Base-by-base conservation (phyloP, 352 stramenopile species). In the Saprolegnia parasitica region DNA sequence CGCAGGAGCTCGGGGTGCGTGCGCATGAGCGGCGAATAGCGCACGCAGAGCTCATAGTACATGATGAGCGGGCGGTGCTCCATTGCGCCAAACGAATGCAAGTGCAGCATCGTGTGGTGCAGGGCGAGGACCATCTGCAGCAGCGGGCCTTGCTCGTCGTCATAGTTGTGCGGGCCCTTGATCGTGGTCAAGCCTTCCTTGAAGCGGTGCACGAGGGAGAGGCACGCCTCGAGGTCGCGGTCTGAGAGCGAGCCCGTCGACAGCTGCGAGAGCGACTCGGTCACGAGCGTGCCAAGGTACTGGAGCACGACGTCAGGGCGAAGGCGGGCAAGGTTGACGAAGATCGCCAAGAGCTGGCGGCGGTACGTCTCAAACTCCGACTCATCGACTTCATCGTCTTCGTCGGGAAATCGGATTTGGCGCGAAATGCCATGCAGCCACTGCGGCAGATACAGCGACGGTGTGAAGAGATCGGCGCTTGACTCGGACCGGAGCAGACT, bases 331-430 rank as follows among this genome's bases (percentile, higher is more conserved):
- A 93, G 87, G 71, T 96, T 93, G 54, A 96, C 81, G 68, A 90
- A 96, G 66, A 96, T 92, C 56, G 90, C 91, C 75, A 89, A 91
- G 23, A 93, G 72, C 62, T 85, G 90, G 55, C 81, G 81, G 29
- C 86, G 82, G 67, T 94, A 93, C 54, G 89, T 79, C 74, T 94
- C 87, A 65, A 96, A 93, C 66, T 91, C 86, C 9, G 87, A 81
- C 24, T 80, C 86, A 67, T 96, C 87, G 58, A 83, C 85, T 72
- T 91, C 82, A 0, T 78, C 76, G 61, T 90, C 80, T 67, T 78
- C 73, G 9, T 91, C 80, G 0, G 84, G 84, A 57, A 90, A 93
- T 16, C 86, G 83, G 15, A 88, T 91, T 67, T 96, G 87, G 26
- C 79, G 77, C 76, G 90, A 91, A 68, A 96, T 89, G 45, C 87